A percentile compares a stretch with the other conserved stretches of the same genome.
phyloP scores from a whole-genome alignment of 2,329 filamentous ascomycete genomes.

The Aureobasidium melanogenum region DNA sequence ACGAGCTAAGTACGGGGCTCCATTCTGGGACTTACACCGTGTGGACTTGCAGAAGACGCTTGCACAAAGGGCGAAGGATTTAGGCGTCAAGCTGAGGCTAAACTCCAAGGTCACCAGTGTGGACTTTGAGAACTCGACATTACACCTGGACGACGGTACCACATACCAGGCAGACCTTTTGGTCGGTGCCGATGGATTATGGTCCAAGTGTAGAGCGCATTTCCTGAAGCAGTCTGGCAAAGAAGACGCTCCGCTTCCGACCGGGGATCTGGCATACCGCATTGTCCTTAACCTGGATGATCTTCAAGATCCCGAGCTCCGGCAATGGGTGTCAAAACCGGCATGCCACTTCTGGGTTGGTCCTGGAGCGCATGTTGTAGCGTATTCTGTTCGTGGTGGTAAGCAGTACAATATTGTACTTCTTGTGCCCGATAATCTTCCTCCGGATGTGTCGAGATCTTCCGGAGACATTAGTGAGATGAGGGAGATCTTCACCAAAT shows the following conservation, averaged over 20 bases:
- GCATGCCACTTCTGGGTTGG: constrained; percentile 56
- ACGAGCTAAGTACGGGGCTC: constrained; percentile 45
- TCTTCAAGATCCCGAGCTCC: constrained; percentile 39
- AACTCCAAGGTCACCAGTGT: constrained; percentile 40
- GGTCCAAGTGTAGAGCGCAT: constrained; percentile 47
- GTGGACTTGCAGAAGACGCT: constrained; percentile 52
- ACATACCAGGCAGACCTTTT: constrained; percentile 45
- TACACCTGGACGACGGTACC: constrained; percentile 34
- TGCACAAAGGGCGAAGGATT: constrained; percentile 40
- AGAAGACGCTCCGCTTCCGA: constrained; percentile 43
- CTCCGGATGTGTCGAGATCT: constrained; percentile 42
- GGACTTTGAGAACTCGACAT: constrained; percentile 38
- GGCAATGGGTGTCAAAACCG: constrained; percentile 44
- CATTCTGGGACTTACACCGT: constrained; percentile 53
- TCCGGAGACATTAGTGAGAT: constrained; percentile 52
- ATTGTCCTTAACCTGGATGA: constrained; percentile 48
- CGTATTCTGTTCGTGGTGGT: constrained; percentile 52
- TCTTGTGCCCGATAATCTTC: constrained; percentile 55
- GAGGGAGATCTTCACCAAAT: constrained; percentile 48
- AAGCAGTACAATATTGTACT: constrained; percentile 58
- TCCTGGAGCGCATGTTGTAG: constrained; percentile 51
- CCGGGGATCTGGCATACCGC: constrained; percentile 57
- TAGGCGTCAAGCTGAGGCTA: constrained; percentile 45
- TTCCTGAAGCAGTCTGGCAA: constrained; percentile 34
- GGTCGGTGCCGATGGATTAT: constrained; percentile 56